These are phyloP conservation scores for Claviceps quebecensis DNA, from an alignment of 2,329 filamentous ascomycete species.

Conservation along the genomic window DNA sequence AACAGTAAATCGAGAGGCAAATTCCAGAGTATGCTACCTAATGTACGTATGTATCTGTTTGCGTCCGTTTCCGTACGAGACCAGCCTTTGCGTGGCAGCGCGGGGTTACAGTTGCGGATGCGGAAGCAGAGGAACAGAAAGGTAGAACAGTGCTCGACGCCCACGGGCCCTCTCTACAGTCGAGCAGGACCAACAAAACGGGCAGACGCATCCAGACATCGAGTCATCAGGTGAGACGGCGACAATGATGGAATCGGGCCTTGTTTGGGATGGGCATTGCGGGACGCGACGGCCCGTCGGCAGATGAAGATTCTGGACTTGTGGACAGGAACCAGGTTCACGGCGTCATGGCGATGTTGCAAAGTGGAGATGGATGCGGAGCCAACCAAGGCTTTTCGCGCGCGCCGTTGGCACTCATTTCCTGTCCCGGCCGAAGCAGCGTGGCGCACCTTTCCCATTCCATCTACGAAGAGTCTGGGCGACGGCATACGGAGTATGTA, in stretches of 20 bases:
- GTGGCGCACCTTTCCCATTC: too few relatives aligned
- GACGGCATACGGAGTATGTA: too few relatives aligned
- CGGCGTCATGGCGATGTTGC: background rate
- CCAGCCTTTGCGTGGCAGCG: background rate
- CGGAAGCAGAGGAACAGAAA: background rate
- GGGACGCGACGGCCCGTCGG: background rate
- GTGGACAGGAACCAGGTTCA: background rate
- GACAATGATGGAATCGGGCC: background rate
- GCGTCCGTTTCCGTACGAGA: background rate
- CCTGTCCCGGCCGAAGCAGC: too few relatives aligned
- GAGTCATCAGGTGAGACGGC: background rate
- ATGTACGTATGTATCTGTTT: background rate
- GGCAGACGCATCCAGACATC: background rate
- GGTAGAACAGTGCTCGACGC: background rate
- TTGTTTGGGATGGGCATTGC: background rate
- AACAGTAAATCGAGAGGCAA: background rate
- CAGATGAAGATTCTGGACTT: background rate
- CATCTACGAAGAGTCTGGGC: too few relatives aligned
- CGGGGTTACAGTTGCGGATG: background rate
- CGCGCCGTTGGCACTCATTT: too few relatives aligned
- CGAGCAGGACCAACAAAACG: background rate
- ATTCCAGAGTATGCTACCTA: background rate
- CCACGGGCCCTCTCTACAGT: background rate
- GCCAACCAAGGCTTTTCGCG: too few relatives aligned
- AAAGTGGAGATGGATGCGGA: background rate